Percentiles rank a stretch among this genome's conserved stretches.
These are phyloP conservation scores for Aegilops umbellulata DNA, from an alignment of 176 grass and related monocot species.

Conservation along the genomic window DNA sequence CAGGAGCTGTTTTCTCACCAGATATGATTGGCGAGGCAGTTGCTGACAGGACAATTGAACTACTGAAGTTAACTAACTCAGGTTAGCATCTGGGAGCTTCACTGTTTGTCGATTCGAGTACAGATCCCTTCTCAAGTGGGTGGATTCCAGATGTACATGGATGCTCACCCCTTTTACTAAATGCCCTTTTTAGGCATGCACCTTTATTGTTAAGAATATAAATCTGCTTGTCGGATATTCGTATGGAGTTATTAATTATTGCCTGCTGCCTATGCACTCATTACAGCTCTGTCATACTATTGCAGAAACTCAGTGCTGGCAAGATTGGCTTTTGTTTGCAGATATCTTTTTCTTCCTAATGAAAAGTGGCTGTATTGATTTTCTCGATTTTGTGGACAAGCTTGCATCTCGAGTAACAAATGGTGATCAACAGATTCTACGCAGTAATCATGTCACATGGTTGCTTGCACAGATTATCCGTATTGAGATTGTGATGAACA, in stretches of 20 bases:
- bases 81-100: constrained; percentile 50
- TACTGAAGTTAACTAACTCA: constrained; percentile 82
- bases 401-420: constrained; percentile 75
- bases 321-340: constrained; percentile 95
- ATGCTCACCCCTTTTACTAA: background rate
- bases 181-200: background rate
- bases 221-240: background rate
- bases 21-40: constrained; percentile 99
- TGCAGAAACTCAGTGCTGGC: constrained; percentile 91
- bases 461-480: constrained; percentile 92
- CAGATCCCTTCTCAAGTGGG: constrained; percentile 15
- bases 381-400: constrained; percentile 96
- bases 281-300: constrained; percentile 18
- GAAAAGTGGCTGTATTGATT: constrained; percentile 98
- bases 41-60: constrained; percentile 88
- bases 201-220: constrained; percentile 9
- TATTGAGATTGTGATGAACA: constrained; percentile 88
- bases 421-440: constrained; percentile 78
- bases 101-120: constrained; percentile 12
- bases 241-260: constrained; percentile 10
- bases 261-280: constrained; percentile 33
- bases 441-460: constrained; percentile 97
- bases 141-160: background rate
- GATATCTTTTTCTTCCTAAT: constrained; percentile 99
- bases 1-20: constrained; percentile 93